These are phyloP conservation scores for Kodamaea neixiangensis DNA, from an alignment of 805 yeast species.

Conservation along the genomic window DNA sequence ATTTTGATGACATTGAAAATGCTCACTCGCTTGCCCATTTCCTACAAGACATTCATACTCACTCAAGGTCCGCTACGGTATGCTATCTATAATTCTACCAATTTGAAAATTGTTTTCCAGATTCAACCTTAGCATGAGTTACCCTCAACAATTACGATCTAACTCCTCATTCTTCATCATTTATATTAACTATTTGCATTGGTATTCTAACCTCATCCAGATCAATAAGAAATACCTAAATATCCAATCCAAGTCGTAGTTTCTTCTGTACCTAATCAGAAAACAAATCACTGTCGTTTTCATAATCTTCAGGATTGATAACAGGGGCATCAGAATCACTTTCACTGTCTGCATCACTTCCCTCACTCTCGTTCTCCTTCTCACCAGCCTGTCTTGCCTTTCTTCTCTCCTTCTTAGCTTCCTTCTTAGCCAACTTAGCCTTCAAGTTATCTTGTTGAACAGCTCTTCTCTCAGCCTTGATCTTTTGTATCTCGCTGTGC, in stretches of 20 bases:
- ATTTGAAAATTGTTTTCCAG: too few relatives aligned
- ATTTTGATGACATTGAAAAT: too few relatives aligned
- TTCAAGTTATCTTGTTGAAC: constrained; percentile 79
- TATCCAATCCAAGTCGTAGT: neutral
- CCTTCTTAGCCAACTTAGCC: constrained; percentile 70
- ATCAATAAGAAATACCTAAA: neutral
- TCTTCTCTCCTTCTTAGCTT: constrained; percentile 70
- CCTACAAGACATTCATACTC: too few relatives aligned
- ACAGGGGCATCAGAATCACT: constrained; percentile 35
- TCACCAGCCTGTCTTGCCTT: constrained; percentile 46
- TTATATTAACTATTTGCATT: neutral
- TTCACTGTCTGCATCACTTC: constrained; percentile 24
- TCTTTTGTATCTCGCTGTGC: constrained; percentile 61
- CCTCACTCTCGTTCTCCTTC: constrained; percentile 25
- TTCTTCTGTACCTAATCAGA: constrained; percentile 23
- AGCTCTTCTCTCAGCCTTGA: constrained; percentile 71
- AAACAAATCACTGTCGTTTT: constrained; percentile 51
- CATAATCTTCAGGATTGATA: constrained; percentile 48
- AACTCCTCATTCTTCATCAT: neutral
- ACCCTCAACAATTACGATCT: too few relatives aligned
- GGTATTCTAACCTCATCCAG: neutral
- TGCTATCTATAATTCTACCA: too few relatives aligned
- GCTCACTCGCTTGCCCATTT: too few relatives aligned
- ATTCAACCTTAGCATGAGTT: too few relatives aligned
- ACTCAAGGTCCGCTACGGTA: too few relatives aligned